phyloP scores from a whole-genome alignment of 1,139 yeast species.

The Suhomyces panamericanus region DNA sequence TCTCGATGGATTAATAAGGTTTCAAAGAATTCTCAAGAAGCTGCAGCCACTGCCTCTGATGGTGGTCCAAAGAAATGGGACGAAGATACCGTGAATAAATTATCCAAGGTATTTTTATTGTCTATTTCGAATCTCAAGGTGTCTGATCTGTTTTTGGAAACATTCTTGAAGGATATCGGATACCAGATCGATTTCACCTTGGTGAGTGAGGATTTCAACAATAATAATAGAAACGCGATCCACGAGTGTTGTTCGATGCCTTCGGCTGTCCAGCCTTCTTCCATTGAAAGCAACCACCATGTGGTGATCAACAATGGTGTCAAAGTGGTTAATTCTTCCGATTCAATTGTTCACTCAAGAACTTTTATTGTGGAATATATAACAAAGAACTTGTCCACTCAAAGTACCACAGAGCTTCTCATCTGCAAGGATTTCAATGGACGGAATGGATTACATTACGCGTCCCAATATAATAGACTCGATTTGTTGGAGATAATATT shows the following conservation, averaged over 20 bases:
- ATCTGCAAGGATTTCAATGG: conserved; percentile 65
- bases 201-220: conserved; percentile 43
- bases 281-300: conserved; percentile 33
- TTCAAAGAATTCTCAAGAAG: conserved; percentile 18
- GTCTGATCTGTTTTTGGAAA: conserved; percentile 48
- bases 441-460: conserved; percentile 84
- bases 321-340: conserved; percentile 43
- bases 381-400: conserved; percentile 25
- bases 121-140: conserved; percentile 56
- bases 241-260: conserved; percentile 50
- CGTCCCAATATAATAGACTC: conserved; percentile 66
- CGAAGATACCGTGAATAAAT: conserved; percentile 34
- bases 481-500: conserved; percentile 53
- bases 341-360: conserved; percentile 44
- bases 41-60: neutral
- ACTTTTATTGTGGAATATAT: conserved; percentile 39
- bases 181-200: conserved; percentile 44
- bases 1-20: conserved; percentile 53
- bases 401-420: conserved; percentile 26
- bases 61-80: conserved; percentile 2
- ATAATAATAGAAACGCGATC: conserved; percentile 40
- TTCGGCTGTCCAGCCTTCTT: conserved; percentile 29
- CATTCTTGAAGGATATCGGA: conserved; percentile 45
- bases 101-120: conserved; percentile 64
- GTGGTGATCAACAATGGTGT: conserved; percentile 48